Base-by-base conservation (phyloP, 768 basidiomycete genomes). In the Rhodocollybia butyracea region DNA sequence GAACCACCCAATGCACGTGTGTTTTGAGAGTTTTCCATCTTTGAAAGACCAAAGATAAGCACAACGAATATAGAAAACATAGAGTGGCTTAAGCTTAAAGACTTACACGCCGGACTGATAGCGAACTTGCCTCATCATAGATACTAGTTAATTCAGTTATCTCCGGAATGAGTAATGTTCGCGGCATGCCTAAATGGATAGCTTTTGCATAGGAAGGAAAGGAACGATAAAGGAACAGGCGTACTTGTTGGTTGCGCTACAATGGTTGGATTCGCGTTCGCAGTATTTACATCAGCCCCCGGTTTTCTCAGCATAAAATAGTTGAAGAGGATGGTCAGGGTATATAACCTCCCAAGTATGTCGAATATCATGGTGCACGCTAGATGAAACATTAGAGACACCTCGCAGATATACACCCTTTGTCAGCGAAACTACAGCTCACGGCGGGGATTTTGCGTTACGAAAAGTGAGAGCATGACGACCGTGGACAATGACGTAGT, bases 241-340 rank as follows among this genome's bases (percentile, higher is more conserved):
- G 17, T 48, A 31, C 46, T 27, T 31, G 46, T 12, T 13, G 46
- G 15, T 19, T 31, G 21, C 42, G 30, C 31, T 27, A 34, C 15
- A 17, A n/a, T 45, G 6, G 26, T 29, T n/a, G 27, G 27, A 19
- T n/a, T 31, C 17, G 5, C 46, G 8, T 7, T 7, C 3, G 46
- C 10, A 4, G 32, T 38, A 19, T 7, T 34, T 26, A 24, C 48
- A 13, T 50, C 21, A 22, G 48, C 48, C 10, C 34, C 4, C 15
- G 48, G 34, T 24, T 50, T 50, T 22, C 48, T 50, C 48, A 50
- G 22, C 21, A 19, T 34, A 24, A 50, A 36, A 50, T 50, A 50
- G n/a, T 50, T 50, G 8, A 50, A 24, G 21, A 50, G 48, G 17
- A 50, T 50, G 17, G 48, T 50, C 32, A 50, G n/a, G 15, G 48